These are phyloP conservation scores for Debaryomycetaceae sp. DNA, from an alignment of 1,139 yeast genomes.

Conservation along the genomic window DNA sequence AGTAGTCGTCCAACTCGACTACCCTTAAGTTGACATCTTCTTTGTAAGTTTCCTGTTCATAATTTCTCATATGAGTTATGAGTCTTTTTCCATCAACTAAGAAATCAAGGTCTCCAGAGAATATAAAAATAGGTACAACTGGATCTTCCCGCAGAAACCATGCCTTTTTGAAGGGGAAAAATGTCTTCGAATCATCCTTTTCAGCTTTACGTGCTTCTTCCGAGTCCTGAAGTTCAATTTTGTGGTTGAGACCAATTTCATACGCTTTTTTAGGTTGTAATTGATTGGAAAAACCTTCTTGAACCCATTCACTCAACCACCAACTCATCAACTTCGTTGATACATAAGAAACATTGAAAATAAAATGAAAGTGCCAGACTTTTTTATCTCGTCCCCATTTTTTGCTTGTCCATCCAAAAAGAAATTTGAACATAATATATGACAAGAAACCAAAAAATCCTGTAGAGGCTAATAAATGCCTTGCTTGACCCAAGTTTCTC, in stretches of 20 bases:
- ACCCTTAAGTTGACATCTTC: constrained; percentile 37
- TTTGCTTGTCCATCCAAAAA: constrained; percentile 81
- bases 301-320: constrained; percentile 65
- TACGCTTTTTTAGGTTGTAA: constrained; percentile 34
- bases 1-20: constrained; percentile 43
- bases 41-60: constrained; percentile 42
- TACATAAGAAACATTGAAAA: constrained; percentile 83
- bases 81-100: constrained; percentile 66
- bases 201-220: background rate
- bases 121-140: constrained; percentile 50
- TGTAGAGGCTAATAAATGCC: constrained; percentile 44
- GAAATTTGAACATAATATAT: constrained; percentile 75
- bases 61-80: constrained; percentile 45
- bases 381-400: constrained; percentile 64
- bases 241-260: constrained; percentile 23
- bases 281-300: constrained; percentile 40
- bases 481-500: constrained; percentile 52
- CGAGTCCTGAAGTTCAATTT: constrained; percentile 10
- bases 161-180: constrained; percentile 43
- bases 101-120: constrained; percentile 61
- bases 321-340: constrained; percentile 81
- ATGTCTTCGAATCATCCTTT: constrained; percentile 47
- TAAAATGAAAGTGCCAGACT: constrained; percentile 67
- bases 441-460: constrained; percentile 59
- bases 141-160: constrained; percentile 57